Percentiles rank a stretch among this genome's conserved stretches.
Conservation (phyloP, 306 rosid species). For the Oemleria cerasiformis region DNA sequence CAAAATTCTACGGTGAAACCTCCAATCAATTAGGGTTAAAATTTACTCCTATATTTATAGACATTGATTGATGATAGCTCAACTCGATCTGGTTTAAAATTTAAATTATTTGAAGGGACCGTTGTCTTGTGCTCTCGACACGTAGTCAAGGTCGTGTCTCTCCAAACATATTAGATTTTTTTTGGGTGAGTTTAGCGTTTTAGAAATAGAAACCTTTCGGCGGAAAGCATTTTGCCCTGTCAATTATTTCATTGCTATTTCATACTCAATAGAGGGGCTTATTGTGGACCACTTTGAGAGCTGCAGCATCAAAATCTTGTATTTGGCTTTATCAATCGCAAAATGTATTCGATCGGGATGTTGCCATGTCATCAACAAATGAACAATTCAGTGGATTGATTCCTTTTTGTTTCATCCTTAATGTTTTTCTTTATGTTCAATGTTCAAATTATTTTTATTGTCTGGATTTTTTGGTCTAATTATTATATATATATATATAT, state of each 20-base stretch:
- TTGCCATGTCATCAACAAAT: constrained; percentile 14
- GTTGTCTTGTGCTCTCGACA: constrained; percentile 12
- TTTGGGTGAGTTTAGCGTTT: constrained; percentile 10
- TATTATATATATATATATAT: too few relatives aligned
- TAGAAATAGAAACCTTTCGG: constrained; percentile 18
- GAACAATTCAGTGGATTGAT: not conserved
- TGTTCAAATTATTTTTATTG: not conserved
- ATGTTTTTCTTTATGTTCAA: too few relatives aligned
- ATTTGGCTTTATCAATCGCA: constrained; percentile 12
- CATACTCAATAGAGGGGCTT: too few relatives aligned
- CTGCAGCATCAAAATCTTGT: constrained; percentile 22
- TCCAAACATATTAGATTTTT: constrained; percentile 23
- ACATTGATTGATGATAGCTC: too few relatives aligned
- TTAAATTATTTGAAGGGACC: not conserved
- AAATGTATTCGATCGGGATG: not conserved
- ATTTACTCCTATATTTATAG: too few relatives aligned
- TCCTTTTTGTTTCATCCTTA: not conserved
- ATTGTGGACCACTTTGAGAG: not conserved
- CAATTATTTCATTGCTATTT: constrained; percentile 26
- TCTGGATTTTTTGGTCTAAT: too few relatives aligned
- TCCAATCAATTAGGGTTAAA: too few relatives aligned
- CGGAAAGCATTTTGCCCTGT: constrained; percentile 21
- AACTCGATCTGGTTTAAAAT: too few relatives aligned
- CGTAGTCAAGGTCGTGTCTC: constrained; percentile 20
- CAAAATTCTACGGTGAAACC: too few relatives aligned